phyloP scores from a whole-genome alignment of 495 filamentous ascomycete genomes.

The Penicillium odoratum region DNA sequence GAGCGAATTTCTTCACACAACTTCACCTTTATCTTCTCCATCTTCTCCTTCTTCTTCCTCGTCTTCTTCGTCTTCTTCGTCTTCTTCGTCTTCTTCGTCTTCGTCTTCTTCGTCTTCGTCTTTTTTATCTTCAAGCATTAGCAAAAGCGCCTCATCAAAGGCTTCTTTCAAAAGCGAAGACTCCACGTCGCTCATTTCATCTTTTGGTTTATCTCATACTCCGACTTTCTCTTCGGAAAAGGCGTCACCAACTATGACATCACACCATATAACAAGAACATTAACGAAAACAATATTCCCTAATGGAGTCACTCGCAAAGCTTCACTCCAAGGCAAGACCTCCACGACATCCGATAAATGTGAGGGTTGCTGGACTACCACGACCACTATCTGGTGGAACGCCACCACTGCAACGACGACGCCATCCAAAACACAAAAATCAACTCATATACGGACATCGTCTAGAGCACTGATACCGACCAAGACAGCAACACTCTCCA shows the following conservation, averaged over 20 bases:
- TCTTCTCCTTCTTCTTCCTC: neutral
- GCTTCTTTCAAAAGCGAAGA: neutral
- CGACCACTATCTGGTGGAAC: neutral
- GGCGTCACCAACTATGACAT: neutral
- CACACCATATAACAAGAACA: neutral
- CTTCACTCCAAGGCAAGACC: neutral
- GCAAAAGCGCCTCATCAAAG: neutral
- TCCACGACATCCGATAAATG: neutral
- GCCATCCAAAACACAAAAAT: neutral
- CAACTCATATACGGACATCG: neutral
- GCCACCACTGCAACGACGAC: neutral
- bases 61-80: neutral
- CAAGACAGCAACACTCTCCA: neutral
- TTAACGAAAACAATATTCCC: neutral
- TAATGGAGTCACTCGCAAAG: neutral
- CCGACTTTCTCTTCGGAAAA: neutral
- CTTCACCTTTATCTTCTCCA: no score
- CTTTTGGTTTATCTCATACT: neutral
- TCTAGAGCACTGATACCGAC: neutral
- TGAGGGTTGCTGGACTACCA: neutral
- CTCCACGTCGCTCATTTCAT: no score
- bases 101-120: neutral
- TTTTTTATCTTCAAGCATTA: no score
- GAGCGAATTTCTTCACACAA: neutral
- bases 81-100: neutral